Evolutionary conservation across 768 basidiomycete genomes (phyloP), one percentile per base, ranked within the genome.

Genomic region (Tricholoma bakamatsutake): DNA sequence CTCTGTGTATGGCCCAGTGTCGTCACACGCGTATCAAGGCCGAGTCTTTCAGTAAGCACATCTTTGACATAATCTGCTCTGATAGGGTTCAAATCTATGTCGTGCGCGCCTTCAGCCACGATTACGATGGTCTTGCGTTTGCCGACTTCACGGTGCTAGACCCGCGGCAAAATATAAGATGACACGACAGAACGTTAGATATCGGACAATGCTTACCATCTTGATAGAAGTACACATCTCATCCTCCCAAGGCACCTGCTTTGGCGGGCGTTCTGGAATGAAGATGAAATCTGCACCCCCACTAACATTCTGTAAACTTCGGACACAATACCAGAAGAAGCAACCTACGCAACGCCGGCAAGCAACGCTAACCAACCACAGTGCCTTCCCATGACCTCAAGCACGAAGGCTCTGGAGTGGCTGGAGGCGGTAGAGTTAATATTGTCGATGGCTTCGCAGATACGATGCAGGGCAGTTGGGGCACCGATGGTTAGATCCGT

Each of bases 301-400:
- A 59, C 90, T 91, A 51, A 34, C 4, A 34, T 15, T 8, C 45
- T 12, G 48, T 55, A 27, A 50, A 30, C 48, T 57, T 40, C 52
- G 40, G 5, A 28, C 15, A 48, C 17, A 24, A 7, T 27, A 17
- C 28, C 12, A 12, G 48, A 12, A 24, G 33, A 45, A 6, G 5
- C 13, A 4, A 74, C 82, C 56, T 64, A 90, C 87, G 90, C 90
- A 50, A 98, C 88, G 58, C 90, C 94, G 10, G 94, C 97, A 64
- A 94, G 79, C 21, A 98, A 76, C 2, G 97, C 94, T 15, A 98
- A 77, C 97, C 97, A 99, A n/a, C 97, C 97, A 70, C 97, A 98
- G 68, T 98, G 92, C 54, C 96, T 77, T n/a, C 97, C 97, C 97
- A 98, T 99, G 52, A 98, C 97, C 71, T 98, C 97, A 39, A 99